These are phyloP conservation scores for Trichosanthes truncata DNA, from an alignment of 306 rosid genomes.

Conservation along the genomic window DNA sequence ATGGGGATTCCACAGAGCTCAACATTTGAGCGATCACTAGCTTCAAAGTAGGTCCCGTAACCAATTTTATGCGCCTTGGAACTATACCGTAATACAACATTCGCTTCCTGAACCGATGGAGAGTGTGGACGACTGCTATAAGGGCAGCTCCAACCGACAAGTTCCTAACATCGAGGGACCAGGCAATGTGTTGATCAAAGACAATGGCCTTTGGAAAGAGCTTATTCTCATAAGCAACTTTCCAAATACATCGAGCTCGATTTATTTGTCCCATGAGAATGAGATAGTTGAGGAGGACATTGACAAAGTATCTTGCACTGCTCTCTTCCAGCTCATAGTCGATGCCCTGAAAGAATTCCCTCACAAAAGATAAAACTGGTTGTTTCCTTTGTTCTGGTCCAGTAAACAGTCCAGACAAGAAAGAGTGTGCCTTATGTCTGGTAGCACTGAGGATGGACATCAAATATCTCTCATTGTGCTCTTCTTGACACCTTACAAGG, in stretches of 20 bases:
- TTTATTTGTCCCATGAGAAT: slow-evolving; percentile 96
- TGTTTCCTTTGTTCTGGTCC: slow-evolving; percentile 83
- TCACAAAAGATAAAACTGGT: slow-evolving; percentile 67
- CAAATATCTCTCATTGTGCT: slow-evolving; percentile 73
- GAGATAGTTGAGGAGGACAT: slow-evolving; percentile 89
- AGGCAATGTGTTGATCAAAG: slow-evolving; percentile 90
- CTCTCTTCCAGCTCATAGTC: slow-evolving; percentile 96
- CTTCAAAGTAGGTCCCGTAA: slow-evolving; percentile 81
- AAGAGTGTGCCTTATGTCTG: slow-evolving; percentile 70
- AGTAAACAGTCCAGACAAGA: slow-evolving; percentile 85
- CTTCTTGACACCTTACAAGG: slow-evolving; percentile 92
- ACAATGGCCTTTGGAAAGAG: slow-evolving; percentile 97
- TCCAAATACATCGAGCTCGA: slow-evolving; percentile 89
- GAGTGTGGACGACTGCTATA: slow-evolving; percentile 81
- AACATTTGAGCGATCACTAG: slow-evolving; percentile 80
- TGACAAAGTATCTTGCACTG: slow-evolving; percentile 77
- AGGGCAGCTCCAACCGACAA: slow-evolving; percentile 92
- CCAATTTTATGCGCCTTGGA: slow-evolving; percentile 84
- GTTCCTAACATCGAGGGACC: slow-evolving; percentile 95
- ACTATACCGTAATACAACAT: slow-evolving; percentile 86
- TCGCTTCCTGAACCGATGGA: slow-evolving; percentile 90
- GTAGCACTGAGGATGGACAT: slow-evolving; percentile 84
- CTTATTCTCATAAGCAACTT: slow-evolving; percentile 89
- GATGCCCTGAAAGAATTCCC: slow-evolving; percentile 81
- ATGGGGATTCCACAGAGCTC: slow-evolving; percentile 84